These are phyloP conservation scores for Puya raimondii DNA, from an alignment of 176 grass and related monocot genomes.

Conservation along the genomic window DNA sequence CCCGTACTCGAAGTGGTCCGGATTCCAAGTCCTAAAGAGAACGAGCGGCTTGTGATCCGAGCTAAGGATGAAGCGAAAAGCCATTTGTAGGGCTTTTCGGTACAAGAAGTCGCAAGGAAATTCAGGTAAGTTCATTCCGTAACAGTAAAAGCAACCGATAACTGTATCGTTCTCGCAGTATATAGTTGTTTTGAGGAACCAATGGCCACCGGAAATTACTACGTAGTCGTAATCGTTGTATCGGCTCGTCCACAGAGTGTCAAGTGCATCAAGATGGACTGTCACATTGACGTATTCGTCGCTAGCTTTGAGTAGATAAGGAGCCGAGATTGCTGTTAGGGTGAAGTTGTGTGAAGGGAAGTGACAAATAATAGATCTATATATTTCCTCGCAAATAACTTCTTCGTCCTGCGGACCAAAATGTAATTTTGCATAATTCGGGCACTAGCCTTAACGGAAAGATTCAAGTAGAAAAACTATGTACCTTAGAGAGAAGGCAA, in stretches of 20 bases:
- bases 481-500: slow-evolving; percentile 86
- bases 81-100: slow-evolving; percentile 26
- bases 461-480: neutral
- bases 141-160: slow-evolving; percentile 66
- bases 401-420: slow-evolving; percentile 50
- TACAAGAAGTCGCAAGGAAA: slow-evolving; percentile 31
- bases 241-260: slow-evolving; percentile 42
- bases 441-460: too few relatives aligned
- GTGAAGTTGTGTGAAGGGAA: slow-evolving; percentile 70
- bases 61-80: slow-evolving; percentile 47
- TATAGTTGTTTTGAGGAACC: slow-evolving; percentile 72
- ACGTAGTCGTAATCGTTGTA: slow-evolving; percentile 68
- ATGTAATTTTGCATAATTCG: neutral
- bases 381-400: slow-evolving; percentile 46
- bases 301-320: slow-evolving; percentile 55
- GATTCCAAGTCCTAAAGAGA: slow-evolving; percentile 64
- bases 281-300: slow-evolving; percentile 44
- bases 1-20: slow-evolving; percentile 64
- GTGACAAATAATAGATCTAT: slow-evolving; percentile 59
- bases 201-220: slow-evolving; percentile 72
- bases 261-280: slow-evolving; percentile 52
- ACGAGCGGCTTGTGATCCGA: slow-evolving; percentile 53
- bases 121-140: slow-evolving; percentile 39
- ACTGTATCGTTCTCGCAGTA: slow-evolving; percentile 47
- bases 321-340: slow-evolving; percentile 61